Percentiles rank a stretch among this genome's conserved stretches.
Conservation (phyloP, 1,284 basidiomycete genomes). For the Vanrija humicola region DNA sequence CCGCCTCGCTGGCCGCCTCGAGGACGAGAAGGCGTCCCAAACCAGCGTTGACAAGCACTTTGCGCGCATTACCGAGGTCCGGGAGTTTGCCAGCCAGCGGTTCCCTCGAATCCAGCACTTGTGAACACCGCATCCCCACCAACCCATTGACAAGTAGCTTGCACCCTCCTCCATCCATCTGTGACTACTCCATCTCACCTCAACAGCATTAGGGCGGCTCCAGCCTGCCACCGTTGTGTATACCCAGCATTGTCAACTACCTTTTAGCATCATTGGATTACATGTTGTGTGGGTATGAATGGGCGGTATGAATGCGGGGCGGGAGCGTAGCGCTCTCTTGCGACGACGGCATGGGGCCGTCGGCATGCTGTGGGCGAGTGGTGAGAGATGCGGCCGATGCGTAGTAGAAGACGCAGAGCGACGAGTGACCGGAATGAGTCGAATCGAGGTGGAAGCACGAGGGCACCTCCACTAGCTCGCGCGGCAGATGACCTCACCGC, state of each 20-base stretch:
- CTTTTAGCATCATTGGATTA: slow-evolving; percentile 4
- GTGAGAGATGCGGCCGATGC: background rate
- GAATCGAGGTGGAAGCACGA: background rate
- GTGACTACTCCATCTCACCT: too few species aligned
- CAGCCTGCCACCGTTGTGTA: background rate
- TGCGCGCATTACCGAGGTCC: slow-evolving; percentile 16
- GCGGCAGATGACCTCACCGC: slow-evolving; percentile 47
- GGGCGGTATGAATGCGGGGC: slow-evolving; percentile 19
- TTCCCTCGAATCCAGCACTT: background rate
- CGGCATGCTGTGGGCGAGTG: background rate
- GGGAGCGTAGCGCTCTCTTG: background rate
- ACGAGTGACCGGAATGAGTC: slow-evolving; percentile 1
- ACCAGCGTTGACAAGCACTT: slow-evolving; percentile 12
- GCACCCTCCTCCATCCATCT: too few species aligned
- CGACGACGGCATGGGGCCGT: background rate
- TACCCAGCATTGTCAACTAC: background rate
- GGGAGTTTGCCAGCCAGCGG: slow-evolving; percentile 1
- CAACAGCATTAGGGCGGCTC: too few species aligned
- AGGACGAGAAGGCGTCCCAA: slow-evolving; percentile 13
- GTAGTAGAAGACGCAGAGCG: background rate
- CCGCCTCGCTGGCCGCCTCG: slow-evolving; percentile 17
- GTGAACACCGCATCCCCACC: too few species aligned
- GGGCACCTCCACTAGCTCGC: slow-evolving; percentile 15
- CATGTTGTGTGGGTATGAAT: slow-evolving; percentile 21
- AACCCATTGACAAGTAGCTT: too few species aligned